These are phyloP conservation scores for Claviceps arundinis DNA, from an alignment of 2,329 filamentous ascomycete genomes.

Conservation along the genomic window DNA sequence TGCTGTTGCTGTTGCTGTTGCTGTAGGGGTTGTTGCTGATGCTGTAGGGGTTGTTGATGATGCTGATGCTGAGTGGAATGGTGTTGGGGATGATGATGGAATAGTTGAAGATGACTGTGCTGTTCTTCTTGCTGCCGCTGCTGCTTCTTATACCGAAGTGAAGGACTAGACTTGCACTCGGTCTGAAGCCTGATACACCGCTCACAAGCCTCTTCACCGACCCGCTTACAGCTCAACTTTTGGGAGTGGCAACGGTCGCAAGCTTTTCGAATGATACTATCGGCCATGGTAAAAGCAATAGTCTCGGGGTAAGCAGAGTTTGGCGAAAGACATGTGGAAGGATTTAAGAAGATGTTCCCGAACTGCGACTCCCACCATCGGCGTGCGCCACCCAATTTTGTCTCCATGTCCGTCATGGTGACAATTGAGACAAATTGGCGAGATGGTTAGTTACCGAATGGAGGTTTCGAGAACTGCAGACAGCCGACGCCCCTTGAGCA, in stretches of 20 bases:
- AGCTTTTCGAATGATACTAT: conserved; percentile 27
- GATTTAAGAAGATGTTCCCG: conserved; percentile 16
- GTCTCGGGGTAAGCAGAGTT: conserved; percentile 10
- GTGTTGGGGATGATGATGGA: neutral
- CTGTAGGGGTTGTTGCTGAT: conserved; percentile 6
- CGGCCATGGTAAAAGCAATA: conserved; percentile 22
- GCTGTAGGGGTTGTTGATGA: conserved; percentile 7
- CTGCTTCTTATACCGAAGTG: conserved; percentile 24
- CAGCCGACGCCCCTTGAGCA: conserved; percentile 3
- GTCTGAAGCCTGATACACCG: conserved; percentile 27
- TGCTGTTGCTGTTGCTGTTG: conserved; percentile 6
- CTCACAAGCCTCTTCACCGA: conserved; percentile 27
- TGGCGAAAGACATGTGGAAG: conserved; percentile 16
- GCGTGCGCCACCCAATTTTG: conserved; percentile 5
- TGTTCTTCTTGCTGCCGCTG: conserved; percentile 14
- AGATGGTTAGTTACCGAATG: conserved; percentile 7
- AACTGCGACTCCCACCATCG: conserved; percentile 7
- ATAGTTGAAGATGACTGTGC: neutral
- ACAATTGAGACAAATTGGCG: conserved; percentile 2
- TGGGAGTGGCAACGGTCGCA: conserved; percentile 34
- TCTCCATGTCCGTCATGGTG: neutral
- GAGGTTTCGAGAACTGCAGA: conserved; percentile 6
- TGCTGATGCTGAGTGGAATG: conserved; percentile 17
- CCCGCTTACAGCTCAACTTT: conserved; percentile 32
- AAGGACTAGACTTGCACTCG: conserved; percentile 31